phyloP scores from a whole-genome alignment of 306 rosid species.

The Cicer pinnatifidum region DNA sequence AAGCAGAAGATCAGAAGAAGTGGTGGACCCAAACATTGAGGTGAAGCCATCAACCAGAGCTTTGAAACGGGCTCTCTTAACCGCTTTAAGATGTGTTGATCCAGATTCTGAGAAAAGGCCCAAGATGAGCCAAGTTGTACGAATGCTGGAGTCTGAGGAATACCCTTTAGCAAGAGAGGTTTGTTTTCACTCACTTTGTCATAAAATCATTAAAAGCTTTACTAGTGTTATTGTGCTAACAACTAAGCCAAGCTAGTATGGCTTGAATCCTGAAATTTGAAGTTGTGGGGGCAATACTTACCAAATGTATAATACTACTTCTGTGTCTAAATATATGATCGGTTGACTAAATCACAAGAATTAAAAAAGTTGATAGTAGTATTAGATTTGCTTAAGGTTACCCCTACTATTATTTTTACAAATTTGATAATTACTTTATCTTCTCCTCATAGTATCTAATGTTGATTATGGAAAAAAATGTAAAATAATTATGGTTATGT shows the following conservation, averaged over 20 bases:
- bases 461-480: too few species aligned
- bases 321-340: too few species aligned
- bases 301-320: background rate
- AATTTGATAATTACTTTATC: too few species aligned
- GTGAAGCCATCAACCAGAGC: constrained; percentile 83
- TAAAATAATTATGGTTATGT: too few species aligned
- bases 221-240: background rate
- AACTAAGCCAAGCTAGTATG: background rate
- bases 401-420: too few species aligned
- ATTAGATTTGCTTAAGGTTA: too few species aligned
- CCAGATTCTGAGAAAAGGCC: constrained; percentile 95
- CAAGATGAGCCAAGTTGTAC: constrained; percentile 90
- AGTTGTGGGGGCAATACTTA: background rate
- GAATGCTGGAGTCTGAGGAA: constrained; percentile 93
- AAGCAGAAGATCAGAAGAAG: constrained; percentile 88
- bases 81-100: constrained; percentile 90
- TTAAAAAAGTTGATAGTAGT: too few species aligned
- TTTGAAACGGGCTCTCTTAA: constrained; percentile 79
- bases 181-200: constrained; percentile 15
- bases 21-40: constrained; percentile 84
- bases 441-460: too few species aligned
- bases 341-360: too few species aligned
- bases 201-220: background rate
- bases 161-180: constrained; percentile 93
- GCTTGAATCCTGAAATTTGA: background rate